These are phyloP conservation scores for Phytopythium boreale DNA, from an alignment of 352 stramenopile genomes.

Conservation along the genomic window DNA sequence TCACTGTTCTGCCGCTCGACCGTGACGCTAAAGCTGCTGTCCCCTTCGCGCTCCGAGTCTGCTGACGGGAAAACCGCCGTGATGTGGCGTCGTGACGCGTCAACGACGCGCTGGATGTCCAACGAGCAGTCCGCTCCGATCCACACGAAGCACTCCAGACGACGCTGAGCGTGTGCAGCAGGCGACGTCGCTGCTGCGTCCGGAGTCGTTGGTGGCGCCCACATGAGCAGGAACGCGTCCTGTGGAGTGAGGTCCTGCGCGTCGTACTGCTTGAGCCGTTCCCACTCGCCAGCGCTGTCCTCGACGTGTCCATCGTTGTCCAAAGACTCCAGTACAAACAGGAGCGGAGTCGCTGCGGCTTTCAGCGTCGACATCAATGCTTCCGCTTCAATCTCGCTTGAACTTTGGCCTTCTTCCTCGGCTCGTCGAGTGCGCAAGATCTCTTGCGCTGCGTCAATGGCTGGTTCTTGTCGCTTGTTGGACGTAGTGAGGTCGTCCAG, in stretches of 20 bases:
- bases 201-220: not conserved
- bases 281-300: slow-evolving; percentile 24
- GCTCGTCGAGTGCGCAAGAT: not conserved
- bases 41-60: not conserved
- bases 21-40: not conserved
- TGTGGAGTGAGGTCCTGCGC: slow-evolving; percentile 45
- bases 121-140: slow-evolving; percentile 21
- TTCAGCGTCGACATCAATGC: not conserved
- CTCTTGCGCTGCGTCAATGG: not conserved
- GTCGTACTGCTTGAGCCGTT: slow-evolving; percentile 56
- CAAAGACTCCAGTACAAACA: slow-evolving; percentile 39
- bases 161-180: not conserved
- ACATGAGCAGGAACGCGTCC: slow-evolving; percentile 34
- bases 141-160: slow-evolving; percentile 33
- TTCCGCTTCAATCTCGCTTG: not conserved
- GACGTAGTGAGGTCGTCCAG: not conserved
- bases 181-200: not conserved
- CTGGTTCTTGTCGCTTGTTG: not conserved
- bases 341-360: slow-evolving; percentile 8
- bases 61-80: not conserved
- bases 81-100: slow-evolving; percentile 16
- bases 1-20: slow-evolving; percentile 33
- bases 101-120: slow-evolving; percentile 10
- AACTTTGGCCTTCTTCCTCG: not conserved
- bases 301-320: slow-evolving; percentile 2